Conservation (phyloP, 495 filamentous ascomycete species). For the Hypoxylon fragiforme region DNA sequence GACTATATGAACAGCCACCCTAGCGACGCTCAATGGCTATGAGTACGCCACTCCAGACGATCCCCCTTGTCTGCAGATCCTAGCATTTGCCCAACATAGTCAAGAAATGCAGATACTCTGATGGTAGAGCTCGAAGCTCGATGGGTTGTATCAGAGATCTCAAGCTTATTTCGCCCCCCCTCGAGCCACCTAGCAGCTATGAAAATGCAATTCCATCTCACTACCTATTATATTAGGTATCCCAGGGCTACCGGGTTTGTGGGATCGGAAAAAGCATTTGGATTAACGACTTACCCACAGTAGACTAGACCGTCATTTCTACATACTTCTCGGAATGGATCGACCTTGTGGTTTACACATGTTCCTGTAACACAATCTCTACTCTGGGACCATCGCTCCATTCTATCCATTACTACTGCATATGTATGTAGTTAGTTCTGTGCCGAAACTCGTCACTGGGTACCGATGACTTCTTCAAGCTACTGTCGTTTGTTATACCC, state of each 20-base stretch:
- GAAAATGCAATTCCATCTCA: background rate
- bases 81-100: constrained; percentile 13
- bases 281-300: constrained; percentile 3
- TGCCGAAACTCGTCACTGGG: constrained; percentile 1
- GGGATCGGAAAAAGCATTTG: constrained; percentile 2
- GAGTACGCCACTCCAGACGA: constrained; percentile 12
- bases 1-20: background rate
- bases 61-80: constrained; percentile 24
- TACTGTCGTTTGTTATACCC: background rate
- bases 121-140: background rate
- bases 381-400: background rate
- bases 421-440: too few relatives aligned
- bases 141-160: constrained; percentile 6
- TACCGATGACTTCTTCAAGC: constrained; percentile 3
- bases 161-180: constrained; percentile 6
- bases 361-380: background rate
- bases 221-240: background rate
- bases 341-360: background rate
- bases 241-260: constrained; percentile 1
- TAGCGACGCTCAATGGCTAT: constrained; percentile 4
- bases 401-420: too few relatives aligned
- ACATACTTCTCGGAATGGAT: background rate
- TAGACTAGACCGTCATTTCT: background rate
- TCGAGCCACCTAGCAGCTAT: constrained; percentile 5
- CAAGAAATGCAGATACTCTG: constrained; percentile 1